Evolutionary conservation across 2,329 filamentous ascomycete species (phyloP), one percentile per base, ranked within the genome.

Genomic region (Tolypocladium ovalisporum): DNA sequence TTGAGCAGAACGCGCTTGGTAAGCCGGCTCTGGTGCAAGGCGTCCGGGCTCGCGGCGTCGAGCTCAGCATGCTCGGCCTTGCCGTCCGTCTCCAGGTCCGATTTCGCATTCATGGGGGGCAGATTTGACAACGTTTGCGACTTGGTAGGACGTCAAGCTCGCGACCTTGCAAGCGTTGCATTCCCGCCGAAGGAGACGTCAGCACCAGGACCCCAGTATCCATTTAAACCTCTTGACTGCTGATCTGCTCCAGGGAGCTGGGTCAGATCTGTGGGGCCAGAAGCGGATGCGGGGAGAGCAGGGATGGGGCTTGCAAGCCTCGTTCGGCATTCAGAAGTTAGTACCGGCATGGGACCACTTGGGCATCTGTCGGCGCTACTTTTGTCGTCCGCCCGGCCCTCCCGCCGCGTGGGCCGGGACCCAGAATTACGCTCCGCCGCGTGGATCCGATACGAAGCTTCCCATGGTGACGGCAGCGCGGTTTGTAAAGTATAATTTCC

Each of bases 1-100:
- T 70, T 69, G 56, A 67, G 61, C 1, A 70, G 61, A 19, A 70
- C 58, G 0, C 51, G 62, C 49, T 56, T 62, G 4, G 67, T 67
- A 52, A 70, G 39, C 6, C 44, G 54, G 2, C 59, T 60, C 7
- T 54, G 52, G 24, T 59, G 58, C 36, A 57, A 32, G 2, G 24
- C 35, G 12, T 60, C 62, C 2, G 55, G 52, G 54, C 58, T 47
- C 29, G 52, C 54, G 34, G 60, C 59, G 22, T 60, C 54, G 52
- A 63, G 58, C 56, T 62, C 58, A 53, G 63, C 62, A 53, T 64
- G 58, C 19, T 63, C 60, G 22, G 42, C 54, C 54, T 67, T 64
- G 36, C 56, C 54, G 42, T 61, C 54, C 56, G 63, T 62, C 4
- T 57, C 57, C 24, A 34, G 39, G 32, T 40, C 54, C 22, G 54